These are phyloP conservation scores for Hippophae tibetana DNA, from an alignment of 306 rosid genomes.

Conservation along the genomic window DNA sequence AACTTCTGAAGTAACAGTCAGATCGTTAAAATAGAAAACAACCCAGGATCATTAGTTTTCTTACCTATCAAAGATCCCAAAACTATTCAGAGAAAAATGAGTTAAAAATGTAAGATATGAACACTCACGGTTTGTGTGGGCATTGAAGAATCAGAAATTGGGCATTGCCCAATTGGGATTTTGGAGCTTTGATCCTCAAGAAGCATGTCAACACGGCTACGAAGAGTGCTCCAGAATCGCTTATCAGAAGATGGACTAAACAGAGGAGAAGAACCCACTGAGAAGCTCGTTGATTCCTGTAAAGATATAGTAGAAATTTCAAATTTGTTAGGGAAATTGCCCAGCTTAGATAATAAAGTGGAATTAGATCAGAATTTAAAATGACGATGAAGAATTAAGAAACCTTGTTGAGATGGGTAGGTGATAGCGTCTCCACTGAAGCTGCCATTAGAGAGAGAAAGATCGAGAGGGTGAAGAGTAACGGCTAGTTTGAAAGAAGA, in stretches of 20 bases:
- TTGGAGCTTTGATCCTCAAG: conserved; percentile 30
- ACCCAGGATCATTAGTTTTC: not conserved
- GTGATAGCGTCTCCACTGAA: conserved; percentile 39
- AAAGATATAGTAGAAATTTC: no score
- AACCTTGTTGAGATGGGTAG: conserved; percentile 42
- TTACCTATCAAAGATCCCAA: not conserved
- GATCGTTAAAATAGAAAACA: not conserved
- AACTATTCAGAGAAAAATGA: not conserved
- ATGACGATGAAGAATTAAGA: not conserved
- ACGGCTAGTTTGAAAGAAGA: conserved; percentile 75
- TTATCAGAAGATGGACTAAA: conserved; percentile 66
- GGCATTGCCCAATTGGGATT: conserved; percentile 3
- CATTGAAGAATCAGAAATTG: conserved; percentile 1
- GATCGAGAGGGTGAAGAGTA: conserved; percentile 15
- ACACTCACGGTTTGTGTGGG: conserved; percentile 23
- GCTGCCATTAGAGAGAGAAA: conserved; percentile 32
- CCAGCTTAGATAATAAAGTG: no score
- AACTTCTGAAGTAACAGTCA: conserved; percentile 19
- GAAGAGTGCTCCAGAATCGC: conserved; percentile 71
- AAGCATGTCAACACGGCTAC: conserved; percentile 38
- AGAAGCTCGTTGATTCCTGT: conserved; percentile 20
- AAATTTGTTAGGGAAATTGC: no score
- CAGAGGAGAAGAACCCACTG: conserved; percentile 32
- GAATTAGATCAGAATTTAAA: not conserved
- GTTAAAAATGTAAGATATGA: not conserved